Evolutionary conservation across 805 yeast genomes (phyloP).

Genomic region (fission yeast (Schizosaccharomyces pombe)): DNA sequence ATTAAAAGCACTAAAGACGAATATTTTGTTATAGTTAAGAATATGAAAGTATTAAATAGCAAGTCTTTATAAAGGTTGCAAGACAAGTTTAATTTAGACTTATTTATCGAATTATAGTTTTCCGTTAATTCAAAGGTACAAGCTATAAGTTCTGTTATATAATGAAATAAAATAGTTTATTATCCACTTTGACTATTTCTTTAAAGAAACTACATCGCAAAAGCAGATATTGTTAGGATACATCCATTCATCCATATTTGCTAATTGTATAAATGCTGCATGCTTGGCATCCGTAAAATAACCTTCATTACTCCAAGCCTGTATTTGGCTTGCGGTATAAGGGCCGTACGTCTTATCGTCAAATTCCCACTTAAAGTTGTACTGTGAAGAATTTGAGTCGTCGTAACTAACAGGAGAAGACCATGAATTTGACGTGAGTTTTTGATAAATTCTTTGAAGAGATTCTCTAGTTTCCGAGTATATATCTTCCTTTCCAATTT

Average conservation of each 20-base stretch:
- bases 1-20: neutral
- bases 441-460: neutral
- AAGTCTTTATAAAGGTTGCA: no score
- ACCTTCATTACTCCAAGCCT: conserved; percentile 2
- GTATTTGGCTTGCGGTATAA: neutral
- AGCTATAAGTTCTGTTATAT: no score
- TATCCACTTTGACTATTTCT: no score
- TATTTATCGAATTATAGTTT: no score
- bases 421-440: neutral
- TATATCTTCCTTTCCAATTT: neutral
- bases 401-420: neutral
- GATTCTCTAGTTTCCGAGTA: neutral
- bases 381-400: neutral
- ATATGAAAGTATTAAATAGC: no score
- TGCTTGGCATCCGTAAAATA: neutral
- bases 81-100: no score
- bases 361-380: neutral
- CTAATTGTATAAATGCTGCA: neutral
- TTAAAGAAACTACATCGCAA: neutral
- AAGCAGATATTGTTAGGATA: neutral
- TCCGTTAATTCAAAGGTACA: no score
- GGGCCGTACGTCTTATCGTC: conserved; percentile 3
- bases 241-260: neutral
- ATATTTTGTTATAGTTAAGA: neutral
- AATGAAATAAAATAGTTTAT: no score